Base-by-base conservation (phyloP, 306 rosid genomes). In the Quercus berberidifolia region DNA sequence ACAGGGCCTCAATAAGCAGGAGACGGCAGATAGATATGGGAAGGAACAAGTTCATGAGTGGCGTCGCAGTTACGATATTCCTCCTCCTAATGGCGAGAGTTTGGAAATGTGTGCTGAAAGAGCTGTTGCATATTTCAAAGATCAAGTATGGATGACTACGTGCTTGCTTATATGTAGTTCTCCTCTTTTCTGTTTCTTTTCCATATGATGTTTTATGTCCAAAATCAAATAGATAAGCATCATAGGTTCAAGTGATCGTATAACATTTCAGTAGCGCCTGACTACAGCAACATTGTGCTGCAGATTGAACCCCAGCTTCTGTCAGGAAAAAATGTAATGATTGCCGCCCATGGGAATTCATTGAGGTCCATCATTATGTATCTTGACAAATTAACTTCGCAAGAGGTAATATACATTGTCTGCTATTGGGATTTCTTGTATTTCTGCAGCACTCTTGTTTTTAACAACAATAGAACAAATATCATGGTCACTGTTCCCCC, bases 41-140 rank as follows among this genome's bases (percentile, higher is more conserved):
- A 91, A 91, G 79, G 98, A 96, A 78, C 96, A 93, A 84, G 99
- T 96, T 78, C 99, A 96, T 13, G 90, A 91, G 83, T 96, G 99
- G 98, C 99, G 99, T 71, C 87, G 99, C 75, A 93, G 99, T 88
- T 96, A 91, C 60, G 98, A 96, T 68, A 86, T 79, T 58, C 96
- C 99, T 62, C 99, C 99, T 76, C 99, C 99, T 17, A 90, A 91
- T 82, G 99, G 98, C 70, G 99, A 96, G 90, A 96, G 99, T 81
- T 90, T 96, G 94, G 98, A 96, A 85, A 93, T 96, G 99, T 96
- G 98, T 83, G 99, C 99, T 63, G 78, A 96, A 83, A 89, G 98
- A 88, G 99, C 98, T 28, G 99, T 96, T 88, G 98, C 98, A 78
- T 96, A 96, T 88, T 96, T 96, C 75, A 91, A 86, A 82, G 96